Conservation (phyloP, 305 asterid genomes). For the Fraxinus ornus region DNA sequence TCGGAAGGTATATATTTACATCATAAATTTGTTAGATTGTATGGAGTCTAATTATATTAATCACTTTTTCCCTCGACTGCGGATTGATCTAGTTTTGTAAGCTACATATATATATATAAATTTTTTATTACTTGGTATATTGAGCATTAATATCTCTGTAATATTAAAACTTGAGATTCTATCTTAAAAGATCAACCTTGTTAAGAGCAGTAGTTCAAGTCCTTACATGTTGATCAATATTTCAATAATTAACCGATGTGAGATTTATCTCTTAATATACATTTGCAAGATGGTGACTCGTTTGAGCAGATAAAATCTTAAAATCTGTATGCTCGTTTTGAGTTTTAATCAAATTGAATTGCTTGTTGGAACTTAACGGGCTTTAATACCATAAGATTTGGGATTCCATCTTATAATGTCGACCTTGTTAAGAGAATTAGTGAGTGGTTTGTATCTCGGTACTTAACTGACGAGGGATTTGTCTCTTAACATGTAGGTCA, state of each 20-base stretch:
- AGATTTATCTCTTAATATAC: neutral
- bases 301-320: neutral
- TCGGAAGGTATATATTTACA: constrained; percentile 19
- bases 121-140: neutral
- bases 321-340: neutral
- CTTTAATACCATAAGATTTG: neutral
- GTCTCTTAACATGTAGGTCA: neutral
- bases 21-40: neutral
- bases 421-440: too few species aligned
- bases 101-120: neutral
- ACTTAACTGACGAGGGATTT: neutral
- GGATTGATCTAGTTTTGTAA: neutral
- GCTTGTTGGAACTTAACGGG: neutral
- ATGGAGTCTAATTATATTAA: neutral
- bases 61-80: neutral
- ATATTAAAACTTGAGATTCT: neutral
- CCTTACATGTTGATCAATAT: neutral
- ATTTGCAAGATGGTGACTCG: neutral
- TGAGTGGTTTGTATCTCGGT: neutral
- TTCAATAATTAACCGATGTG: neutral
- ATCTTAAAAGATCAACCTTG: neutral
- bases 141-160: neutral
- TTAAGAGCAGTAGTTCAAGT: neutral
- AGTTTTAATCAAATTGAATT: too few species aligned
- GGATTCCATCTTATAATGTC: too few species aligned